Evolutionary conservation across 306 rosid species (phyloP).

Genomic region (Alnus glutinosa): DNA sequence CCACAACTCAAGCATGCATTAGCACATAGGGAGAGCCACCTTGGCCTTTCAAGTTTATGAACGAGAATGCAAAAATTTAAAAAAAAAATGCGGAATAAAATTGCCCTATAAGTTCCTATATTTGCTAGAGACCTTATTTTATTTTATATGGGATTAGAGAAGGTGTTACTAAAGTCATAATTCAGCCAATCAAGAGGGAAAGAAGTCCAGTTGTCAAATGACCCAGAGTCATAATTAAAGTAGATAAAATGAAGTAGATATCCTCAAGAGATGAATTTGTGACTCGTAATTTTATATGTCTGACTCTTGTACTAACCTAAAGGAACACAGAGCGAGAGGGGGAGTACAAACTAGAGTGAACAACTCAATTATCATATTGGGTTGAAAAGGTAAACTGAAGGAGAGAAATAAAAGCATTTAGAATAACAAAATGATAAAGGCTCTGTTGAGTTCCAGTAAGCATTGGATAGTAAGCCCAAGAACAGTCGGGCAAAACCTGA

Average conservation of each 20-base stretch:
- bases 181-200: background rate
- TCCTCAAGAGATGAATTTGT: no score
- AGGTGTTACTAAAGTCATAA: background rate
- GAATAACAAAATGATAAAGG: background rate
- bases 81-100: no score
- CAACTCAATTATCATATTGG: background rate
- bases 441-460: background rate
- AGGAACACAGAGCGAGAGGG: background rate
- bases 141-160: background rate
- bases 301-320: background rate
- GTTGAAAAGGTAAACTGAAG: background rate
- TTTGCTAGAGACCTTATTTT: background rate
- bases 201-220: background rate
- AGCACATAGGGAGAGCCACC: background rate
- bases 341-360: background rate
- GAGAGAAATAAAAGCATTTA: background rate
- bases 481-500: background rate
- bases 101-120: background rate
- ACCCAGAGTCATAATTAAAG: background rate
- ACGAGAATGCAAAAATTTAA: background rate
- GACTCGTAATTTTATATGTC: background rate
- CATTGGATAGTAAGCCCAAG: background rate
- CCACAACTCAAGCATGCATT: background rate
- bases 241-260: no score
- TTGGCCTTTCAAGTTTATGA: background rate